Evolutionary conservation across 2,329 filamentous ascomycete genomes (phyloP), one percentile per base, ranked within the genome.

Genomic region (Aschersonia sp.): DNA sequence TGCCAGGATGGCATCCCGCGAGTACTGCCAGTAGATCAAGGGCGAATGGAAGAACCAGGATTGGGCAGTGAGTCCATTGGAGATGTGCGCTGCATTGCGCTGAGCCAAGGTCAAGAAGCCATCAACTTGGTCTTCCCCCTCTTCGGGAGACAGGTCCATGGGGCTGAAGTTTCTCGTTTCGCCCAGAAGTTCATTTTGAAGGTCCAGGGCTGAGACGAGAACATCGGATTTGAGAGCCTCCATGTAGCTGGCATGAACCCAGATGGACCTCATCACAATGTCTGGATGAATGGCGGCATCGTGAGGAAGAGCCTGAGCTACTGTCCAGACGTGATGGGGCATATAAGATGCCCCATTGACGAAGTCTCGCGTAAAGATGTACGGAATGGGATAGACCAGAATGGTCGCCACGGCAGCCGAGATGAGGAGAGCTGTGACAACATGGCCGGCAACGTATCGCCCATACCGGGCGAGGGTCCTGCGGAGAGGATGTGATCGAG

Each of bases 11-110:
- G 62, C 64, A 1, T 75, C 70, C 5, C 67, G 58, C n/a, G 72
- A 84, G 58, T 81, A 84, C 50, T 79, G 74, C 85, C 85, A 90
- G 62, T 88, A 89, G 62, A 87, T 80, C 47, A 90, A 65, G 1
- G 85, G 84, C n/a, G 85, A 89, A 56, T 89, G 84, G 57, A 85
- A 85, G 54, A 85, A 84, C 83, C 83, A 87, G 4, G 78, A 78
- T 54, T 79, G 66, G 53, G 78, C 74, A 4, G 71, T 77, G 35
- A 79, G 61, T 11, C 76, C 77, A 55, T 81, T 80, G 53, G 71
- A 66, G 46, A 77, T 71, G 56, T 82, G 78, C 30, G 77, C 67
- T 7, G 69, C 60, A 56, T 82, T 73, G 32, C 77, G 71, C 51
- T 74, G 66, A 11, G 57, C 54, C 11, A 63, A 62, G 5, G 66